phyloP scores from a whole-genome alignment of 2,329 filamentous ascomycete genomes.

The Fusarium subglutinans region DNA sequence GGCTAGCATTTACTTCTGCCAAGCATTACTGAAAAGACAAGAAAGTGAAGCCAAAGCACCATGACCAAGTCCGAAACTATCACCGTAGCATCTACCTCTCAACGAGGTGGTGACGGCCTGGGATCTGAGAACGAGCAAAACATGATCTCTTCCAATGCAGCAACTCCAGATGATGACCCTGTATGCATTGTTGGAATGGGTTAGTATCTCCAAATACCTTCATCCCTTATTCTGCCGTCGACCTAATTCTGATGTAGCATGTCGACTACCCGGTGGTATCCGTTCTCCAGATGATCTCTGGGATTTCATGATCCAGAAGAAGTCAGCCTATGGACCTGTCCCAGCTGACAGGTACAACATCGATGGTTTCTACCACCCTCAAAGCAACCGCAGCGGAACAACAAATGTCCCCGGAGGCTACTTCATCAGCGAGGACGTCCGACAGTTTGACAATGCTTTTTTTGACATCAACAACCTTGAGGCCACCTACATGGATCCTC shows the following conservation, averaged over 20 bases:
- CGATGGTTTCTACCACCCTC: not conserved
- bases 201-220: not conserved
- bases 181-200: not conserved
- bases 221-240: rapidly evolving
- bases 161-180: not conserved
- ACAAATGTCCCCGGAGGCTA: not conserved
- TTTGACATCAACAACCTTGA: not conserved
- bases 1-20: not conserved
- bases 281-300: not conserved
- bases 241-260: not conserved
- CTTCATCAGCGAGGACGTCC: not conserved
- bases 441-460: not conserved
- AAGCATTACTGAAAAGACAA: not conserved
- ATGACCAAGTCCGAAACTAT: not conserved
- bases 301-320: not conserved
- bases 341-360: not conserved
- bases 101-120: rapidly evolving
- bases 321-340: not conserved
- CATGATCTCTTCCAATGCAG: rapidly evolving
- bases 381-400: not conserved
- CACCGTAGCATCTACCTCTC: not conserved
- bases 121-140: not conserved
- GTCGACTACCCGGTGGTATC: not conserved
- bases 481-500: not conserved
- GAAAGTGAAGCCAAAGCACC: not conserved